Evolutionary conservation across 768 basidiomycete species (phyloP), one percentile per base, ranked within the genome.

Genomic region (Psilocybe cyanescens): DNA sequence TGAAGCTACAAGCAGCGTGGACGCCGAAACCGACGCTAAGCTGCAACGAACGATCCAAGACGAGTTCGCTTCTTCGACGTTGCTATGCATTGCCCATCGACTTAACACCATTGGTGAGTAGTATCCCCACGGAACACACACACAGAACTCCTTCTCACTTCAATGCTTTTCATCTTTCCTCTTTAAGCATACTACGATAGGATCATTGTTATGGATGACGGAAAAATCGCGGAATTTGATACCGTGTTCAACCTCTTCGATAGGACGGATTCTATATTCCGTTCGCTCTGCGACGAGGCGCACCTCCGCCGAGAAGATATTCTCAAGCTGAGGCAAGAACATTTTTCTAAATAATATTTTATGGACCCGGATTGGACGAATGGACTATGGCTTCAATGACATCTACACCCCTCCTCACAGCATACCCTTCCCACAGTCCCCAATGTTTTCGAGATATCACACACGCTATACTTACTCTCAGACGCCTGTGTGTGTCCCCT

Each of bases 121-220:
- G 29, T 54, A 17, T 44, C 14, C 11, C 37, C 14, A 8, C 41
- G 41, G 41, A n/a, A n/a, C 1, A 17, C 11, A 44, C 24, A 24
- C 24, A 16, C 41, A 16, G 11, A 44, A 4, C 8, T 44, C 41
- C 41, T 44, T 48, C 29, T 41, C 29, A n/a, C n/a, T 17, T 52
- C 16, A 31, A 55, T 65, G 17, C 60, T 28, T n/a, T 30, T 19
- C 52, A 16, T 16, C 11, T 44, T n/a, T 44, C 41, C 41, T 44
- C 45, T 39, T 62, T 2, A 49, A 85, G 85, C 80, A 0, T 83
- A 89, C 67, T 90, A 87, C 64, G 88, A 91, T 67, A 80, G 85
- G 19, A 80, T 92, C 19, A 74, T 93, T 16, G 90, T 92, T 48
- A 89, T 94, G 87, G 86, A 89, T 65, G 74, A 79, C 29, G 91